Evolutionary conservation across 2,329 filamentous ascomycete species (phyloP), one percentile per base, ranked within the genome.

Genomic region (Furcasterigmium sp.): DNA sequence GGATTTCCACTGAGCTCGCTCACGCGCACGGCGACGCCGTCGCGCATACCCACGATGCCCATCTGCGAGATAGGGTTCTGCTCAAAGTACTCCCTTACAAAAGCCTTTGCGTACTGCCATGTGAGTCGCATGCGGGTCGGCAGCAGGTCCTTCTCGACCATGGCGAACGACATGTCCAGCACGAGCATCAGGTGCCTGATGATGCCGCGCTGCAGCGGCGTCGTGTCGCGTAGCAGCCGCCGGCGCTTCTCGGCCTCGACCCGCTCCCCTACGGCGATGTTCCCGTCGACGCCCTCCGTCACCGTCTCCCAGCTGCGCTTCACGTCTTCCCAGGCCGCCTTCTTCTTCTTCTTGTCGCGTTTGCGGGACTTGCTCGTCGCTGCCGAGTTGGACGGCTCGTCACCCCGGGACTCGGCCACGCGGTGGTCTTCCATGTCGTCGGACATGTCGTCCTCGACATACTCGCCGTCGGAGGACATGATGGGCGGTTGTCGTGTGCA

Each of bases 1-100:
- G 91, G 90, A 58, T 96, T 96, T 9, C 93, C 93, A 43, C 86
- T 85, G 72, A 97, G 84, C 58, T 95, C 88, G 58, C 86, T 93
- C 50, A 98, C 79, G 30, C 87, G 75, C 19, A 94, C 73, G 3
- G 91, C 91, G 14, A 97, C 73, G 14, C 93, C 93, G 61, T 97
- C 93, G 48, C 87, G 81, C 87, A 97, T 95, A 40, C 87, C 91
- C 30, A 98, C 73, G 23, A 98, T 85, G 19, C 87, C 91, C 44
- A 98, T 78, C 66, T 98, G 93, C 9, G 90, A 95, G 52, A 98
- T 97, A 10, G 93, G 93, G 57, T 98, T 98, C 65, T 98, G 93
- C 65, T 97, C 93, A 60, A 97, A 98, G 67, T 89, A 98, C 62
- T 96, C 91, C 46, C 84, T 78, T 39, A 97, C 85, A 63, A 97